Evolutionary conservation across 2,329 filamentous ascomycete species (phyloP), one percentile per base, ranked within the genome.

Genomic region (Pezicula rhizophila): DNA sequence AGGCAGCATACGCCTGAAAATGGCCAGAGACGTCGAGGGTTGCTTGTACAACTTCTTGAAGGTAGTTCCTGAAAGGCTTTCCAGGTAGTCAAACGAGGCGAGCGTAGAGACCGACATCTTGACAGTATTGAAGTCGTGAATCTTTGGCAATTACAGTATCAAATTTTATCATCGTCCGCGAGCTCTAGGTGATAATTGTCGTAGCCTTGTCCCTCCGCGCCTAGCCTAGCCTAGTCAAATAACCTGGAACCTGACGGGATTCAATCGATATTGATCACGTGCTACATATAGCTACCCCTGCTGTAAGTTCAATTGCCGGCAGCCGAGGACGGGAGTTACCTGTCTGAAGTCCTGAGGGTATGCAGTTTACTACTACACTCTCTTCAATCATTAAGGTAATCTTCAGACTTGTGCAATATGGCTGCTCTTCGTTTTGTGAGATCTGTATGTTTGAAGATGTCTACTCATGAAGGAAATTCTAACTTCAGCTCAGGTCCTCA

Each of bases 1-100:
- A 50, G 93, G 89, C 50, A 99, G 79, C 90, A 99, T 96, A 71
- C 93, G 91, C 58, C 93, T 83, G 68, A 97, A 97, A 62, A 99
- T 91, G 57, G 93, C 93, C 57, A 99, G 82, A 34, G 91, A 87
- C 1, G 93, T 96, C 38, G 92, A 95, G 26, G 93, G 93, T 74
- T 96, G 91, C 71, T 91, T 87, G 76, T 99, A 99, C 41, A 99
- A 79, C 68, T 89, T 87, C 65, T 83, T 82, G 68, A 97, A 96
- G 33, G 89, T 95, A 38, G 87, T 89, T 55, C 91, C 89, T 44
- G 88, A 88, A 62, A 95, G 84, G 66, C 85, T 83, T 77, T 97
- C 91, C 66, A 97, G 84, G 70, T 96, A 97, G 65, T 96, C 91
- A 65, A 92, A 87, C 51, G 84, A 78, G 55, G 79, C 76, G 52